Conservation (phyloP, 768 basidiomycete species). For the Rhizopogon vinicolor region DNA sequence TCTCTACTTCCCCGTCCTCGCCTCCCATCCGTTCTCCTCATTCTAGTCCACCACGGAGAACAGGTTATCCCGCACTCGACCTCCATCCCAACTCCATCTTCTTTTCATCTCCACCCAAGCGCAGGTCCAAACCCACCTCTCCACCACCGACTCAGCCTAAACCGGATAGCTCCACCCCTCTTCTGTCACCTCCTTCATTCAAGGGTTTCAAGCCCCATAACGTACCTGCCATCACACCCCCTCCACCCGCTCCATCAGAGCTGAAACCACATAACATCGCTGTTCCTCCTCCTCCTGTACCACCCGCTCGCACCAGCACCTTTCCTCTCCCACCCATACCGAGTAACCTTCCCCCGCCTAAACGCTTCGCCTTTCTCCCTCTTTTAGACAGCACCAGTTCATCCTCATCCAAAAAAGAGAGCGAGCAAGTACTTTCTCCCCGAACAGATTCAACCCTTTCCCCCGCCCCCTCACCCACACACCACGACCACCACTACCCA, state of each 20-base stretch:
- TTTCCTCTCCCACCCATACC: not conserved
- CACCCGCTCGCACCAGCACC: not conserved
- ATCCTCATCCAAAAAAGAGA: not conserved
- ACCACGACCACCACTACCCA: not conserved
- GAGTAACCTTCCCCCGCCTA: conserved; percentile 6
- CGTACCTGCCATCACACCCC: not conserved
- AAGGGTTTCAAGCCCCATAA: not conserved
- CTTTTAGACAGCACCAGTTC: conserved; percentile 7
- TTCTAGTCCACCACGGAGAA: not conserved
- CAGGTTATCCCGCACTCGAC: not conserved
- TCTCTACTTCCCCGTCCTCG: not conserved
- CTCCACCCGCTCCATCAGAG: not conserved
- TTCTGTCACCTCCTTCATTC: not conserved
- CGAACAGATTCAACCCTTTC: too few species aligned
- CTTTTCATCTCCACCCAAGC: not conserved
- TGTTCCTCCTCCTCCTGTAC: conserved; percentile 9
- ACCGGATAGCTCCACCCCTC: not conserved
- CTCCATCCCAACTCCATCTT: not conserved
- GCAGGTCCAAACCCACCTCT: not conserved
- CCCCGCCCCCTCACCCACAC: not conserved
- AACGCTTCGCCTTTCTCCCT: conserved; percentile 9
- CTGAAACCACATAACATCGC: conserved; percentile 8
- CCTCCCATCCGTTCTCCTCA: not conserved
- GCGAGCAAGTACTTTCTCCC: not conserved
- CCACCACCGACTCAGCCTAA: not conserved